Evolutionary conservation across 2,329 filamentous ascomycete species (phyloP).

Genomic region (Ceratocystis harringtonii): DNA sequence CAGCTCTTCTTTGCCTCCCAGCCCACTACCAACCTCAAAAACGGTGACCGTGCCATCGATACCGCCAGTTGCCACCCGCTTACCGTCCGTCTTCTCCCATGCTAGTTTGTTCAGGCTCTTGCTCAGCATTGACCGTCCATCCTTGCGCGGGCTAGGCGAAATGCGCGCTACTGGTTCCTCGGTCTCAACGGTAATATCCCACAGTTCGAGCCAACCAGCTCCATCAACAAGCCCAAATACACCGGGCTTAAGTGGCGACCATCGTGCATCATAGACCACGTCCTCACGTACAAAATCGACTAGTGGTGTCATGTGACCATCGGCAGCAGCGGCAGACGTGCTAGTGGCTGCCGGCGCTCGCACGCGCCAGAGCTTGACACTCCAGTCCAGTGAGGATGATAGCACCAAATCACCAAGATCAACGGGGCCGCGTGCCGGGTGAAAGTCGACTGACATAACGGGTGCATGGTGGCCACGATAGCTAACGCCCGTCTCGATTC

Average conservation of each 20-base stretch:
- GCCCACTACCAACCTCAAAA: constrained; percentile 73
- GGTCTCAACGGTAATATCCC: constrained; percentile 84
- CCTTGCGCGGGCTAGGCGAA: constrained; percentile 51
- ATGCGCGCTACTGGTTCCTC: constrained; percentile 81
- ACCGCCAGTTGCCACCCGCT: constrained; percentile 74
- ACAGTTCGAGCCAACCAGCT: constrained; percentile 79
- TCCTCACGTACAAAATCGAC: constrained; percentile 89
- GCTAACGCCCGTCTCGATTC: constrained; percentile 73
- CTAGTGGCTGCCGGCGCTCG: constrained; percentile 62
- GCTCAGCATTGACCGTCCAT: constrained; percentile 53
- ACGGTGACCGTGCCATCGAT: constrained; percentile 82
- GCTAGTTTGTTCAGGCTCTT: constrained; percentile 86
- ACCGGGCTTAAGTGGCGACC: constrained; percentile 87
- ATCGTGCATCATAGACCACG: constrained; percentile 87
- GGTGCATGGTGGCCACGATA: constrained; percentile 87
- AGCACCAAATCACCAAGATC: constrained; percentile 90
- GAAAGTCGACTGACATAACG: constrained; percentile 92
- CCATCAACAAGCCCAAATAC: constrained; percentile 93
- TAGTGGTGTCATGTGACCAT: constrained; percentile 51
- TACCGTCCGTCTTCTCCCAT: constrained; percentile 85
- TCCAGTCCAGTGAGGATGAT: constrained; percentile 90
- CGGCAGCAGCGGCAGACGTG: constrained; percentile 34
- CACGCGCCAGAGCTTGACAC: constrained; percentile 91
- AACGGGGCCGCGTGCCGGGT: constrained; percentile 78
- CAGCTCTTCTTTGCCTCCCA: constrained; percentile 71